Conservation (phyloP, 2,329 filamentous ascomycete genomes). For the Colletotrichum spaethianum region DNA sequence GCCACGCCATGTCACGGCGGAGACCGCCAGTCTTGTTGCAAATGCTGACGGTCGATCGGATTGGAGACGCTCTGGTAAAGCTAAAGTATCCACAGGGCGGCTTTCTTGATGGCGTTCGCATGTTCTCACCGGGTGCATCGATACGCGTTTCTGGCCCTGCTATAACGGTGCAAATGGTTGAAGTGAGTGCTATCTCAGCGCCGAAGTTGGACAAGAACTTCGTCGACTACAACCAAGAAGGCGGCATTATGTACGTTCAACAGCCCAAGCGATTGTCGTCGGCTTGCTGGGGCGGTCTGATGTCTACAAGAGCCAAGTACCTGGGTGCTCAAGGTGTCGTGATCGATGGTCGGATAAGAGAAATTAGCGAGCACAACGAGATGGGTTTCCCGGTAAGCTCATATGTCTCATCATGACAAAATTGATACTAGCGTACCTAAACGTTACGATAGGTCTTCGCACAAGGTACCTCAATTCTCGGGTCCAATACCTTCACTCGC, state of each 20-base stretch:
- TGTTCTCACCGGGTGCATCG: conserved; percentile 44
- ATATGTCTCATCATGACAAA: too few relatives aligned
- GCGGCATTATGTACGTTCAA: conserved; percentile 48
- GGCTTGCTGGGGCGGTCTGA: conserved; percentile 49
- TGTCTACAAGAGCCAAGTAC: conserved; percentile 49
- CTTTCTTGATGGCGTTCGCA: conserved; percentile 45
- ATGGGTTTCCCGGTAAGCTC: conserved; percentile 40
- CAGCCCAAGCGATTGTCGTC: conserved; percentile 47
- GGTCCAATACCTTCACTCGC: conserved; percentile 49
- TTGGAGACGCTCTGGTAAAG: conserved; percentile 48
- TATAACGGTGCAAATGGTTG: conserved; percentile 50
- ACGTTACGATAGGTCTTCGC: conserved; percentile 48
- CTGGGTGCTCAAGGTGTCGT: conserved; percentile 47
- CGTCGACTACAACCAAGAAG: conserved; percentile 47
- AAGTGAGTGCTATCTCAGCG: conserved; percentile 44
- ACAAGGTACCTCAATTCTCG: conserved; percentile 46
- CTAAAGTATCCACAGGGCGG: conserved; percentile 48
- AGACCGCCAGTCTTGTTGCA: background rate
- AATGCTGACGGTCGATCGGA: conserved; percentile 15
- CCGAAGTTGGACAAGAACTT: conserved; percentile 48
- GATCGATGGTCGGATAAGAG: conserved; percentile 48
- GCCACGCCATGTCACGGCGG: background rate
- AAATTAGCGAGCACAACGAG: conserved; percentile 48
- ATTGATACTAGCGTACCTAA: too few relatives aligned
- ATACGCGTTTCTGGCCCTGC: conserved; percentile 50